phyloP scores from a whole-genome alignment of 1,284 basidiomycete species.

The Meripilus lineatus region DNA sequence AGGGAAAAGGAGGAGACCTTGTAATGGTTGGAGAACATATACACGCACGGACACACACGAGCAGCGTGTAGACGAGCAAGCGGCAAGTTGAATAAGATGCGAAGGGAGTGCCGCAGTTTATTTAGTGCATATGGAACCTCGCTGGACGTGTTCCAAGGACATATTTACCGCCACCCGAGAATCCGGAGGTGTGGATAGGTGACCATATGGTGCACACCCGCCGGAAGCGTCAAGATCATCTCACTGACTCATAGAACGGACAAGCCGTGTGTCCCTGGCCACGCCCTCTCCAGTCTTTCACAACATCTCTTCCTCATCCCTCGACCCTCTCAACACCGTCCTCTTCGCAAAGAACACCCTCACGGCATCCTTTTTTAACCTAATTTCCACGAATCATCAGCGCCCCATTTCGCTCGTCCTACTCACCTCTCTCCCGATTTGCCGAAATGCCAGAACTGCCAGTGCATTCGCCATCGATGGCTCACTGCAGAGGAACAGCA shows the following conservation, averaged over 20 bases:
- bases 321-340: too few relatives aligned
- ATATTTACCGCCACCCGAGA: conserved; percentile 8
- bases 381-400: too few relatives aligned
- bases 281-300: too few relatives aligned
- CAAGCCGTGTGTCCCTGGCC: too few relatives aligned
- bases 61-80: not conserved
- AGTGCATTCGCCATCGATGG: too few relatives aligned
- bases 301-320: too few relatives aligned
- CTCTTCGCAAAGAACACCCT: too few relatives aligned
- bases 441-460: too few relatives aligned
- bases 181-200: conserved; percentile 2
- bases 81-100: conserved; percentile 7
- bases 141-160: conserved; percentile 5
- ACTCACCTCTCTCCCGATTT: too few relatives aligned
- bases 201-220: conserved; percentile 7
- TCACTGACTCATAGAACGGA: conserved; percentile 10
- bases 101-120: conserved; percentile 9
- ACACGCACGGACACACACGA: not conserved
- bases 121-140: conserved; percentile 5
- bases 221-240: conserved; percentile 7
- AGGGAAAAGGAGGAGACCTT: not conserved
- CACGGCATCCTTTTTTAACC: too few relatives aligned
- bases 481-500: too few relatives aligned
- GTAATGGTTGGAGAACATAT: not conserved
- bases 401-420: too few relatives aligned